A percentile compares a stretch with the other conserved stretches of the same genome.
Evolutionary conservation across 164 flowering plant genomes (phyloP).

Genomic region (Magnolia sinica): DNA sequence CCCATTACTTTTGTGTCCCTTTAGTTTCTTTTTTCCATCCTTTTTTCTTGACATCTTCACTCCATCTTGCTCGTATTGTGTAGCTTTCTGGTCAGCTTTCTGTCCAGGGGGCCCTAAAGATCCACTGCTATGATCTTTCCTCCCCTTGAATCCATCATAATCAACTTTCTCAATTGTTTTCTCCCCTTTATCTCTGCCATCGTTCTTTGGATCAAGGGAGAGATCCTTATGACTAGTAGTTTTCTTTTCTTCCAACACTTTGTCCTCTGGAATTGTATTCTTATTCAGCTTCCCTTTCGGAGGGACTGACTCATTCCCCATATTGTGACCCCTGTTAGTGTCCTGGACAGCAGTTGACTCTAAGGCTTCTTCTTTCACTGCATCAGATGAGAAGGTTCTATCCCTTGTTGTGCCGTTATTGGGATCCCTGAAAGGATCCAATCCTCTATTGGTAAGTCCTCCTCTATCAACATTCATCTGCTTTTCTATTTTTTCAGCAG

Average conservation of each 20-base stretch:
- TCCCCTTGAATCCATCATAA: slow-evolving; percentile 19
- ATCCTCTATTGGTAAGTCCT: slow-evolving; percentile 14
- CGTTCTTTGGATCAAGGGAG: slow-evolving; percentile 14
- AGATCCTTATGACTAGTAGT: slow-evolving; percentile 15
- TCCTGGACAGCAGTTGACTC: slow-evolving; percentile 13
- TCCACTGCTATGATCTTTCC: slow-evolving; percentile 23
- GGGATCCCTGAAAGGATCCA: slow-evolving; percentile 18
- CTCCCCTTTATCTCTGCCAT: slow-evolving; percentile 20
- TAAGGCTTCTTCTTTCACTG: slow-evolving; percentile 23
- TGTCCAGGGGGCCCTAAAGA: slow-evolving; percentile 14
- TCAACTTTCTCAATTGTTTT: slow-evolving; percentile 15
- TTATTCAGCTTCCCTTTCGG: slow-evolving; percentile 24
- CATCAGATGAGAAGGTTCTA: slow-evolving; percentile 16
- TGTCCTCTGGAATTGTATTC: slow-evolving; percentile 23
- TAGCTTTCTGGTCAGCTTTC: slow-evolving; percentile 20
- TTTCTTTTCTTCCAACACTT: slow-evolving; percentile 14
- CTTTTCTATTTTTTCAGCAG: slow-evolving; percentile 3
- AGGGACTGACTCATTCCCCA: not conserved
- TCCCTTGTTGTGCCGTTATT: slow-evolving; percentile 21
- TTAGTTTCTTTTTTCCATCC: slow-evolving; percentile 41
- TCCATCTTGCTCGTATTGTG: slow-evolving; percentile 15
- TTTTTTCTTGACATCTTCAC: slow-evolving; percentile 12
- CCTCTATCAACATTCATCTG: slow-evolving; percentile 12
- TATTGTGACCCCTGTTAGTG: not conserved
- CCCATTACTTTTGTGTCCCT: slow-evolving; percentile 22